Base-by-base conservation (phyloP, 1,284 basidiomycete genomes). In the Grifola frondosa region DNA sequence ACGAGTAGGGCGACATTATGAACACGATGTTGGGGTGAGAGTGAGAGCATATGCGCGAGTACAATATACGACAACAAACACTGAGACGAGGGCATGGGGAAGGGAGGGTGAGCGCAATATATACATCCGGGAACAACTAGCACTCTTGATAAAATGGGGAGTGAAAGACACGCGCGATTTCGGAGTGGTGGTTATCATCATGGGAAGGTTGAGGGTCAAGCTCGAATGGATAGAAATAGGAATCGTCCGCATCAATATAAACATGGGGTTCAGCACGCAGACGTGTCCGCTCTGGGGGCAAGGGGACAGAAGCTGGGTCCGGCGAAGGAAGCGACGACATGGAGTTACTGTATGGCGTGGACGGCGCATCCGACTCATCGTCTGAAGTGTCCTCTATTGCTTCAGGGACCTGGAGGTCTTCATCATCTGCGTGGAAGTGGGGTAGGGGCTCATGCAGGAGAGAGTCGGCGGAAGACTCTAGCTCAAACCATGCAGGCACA, bases 311-410 rank as follows among this genome's bases (percentile, higher is more conserved):
- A 48, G 75, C 69, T 31, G 75, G 67, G 57, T 80, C 74, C 29
- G 48, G 17, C 29, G 53, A 50, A 31, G 58, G 52, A 19, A 62
- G 41, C 17, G 82, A 81, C 11, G 63, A 58, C 36, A 59, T 61
- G 30, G 67, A 68, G 36, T 58, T 58, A 21, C 53, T 52, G 40
- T 58, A 66, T 33, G 79, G 81, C n/a, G 83, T 81, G 11, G 75
- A 75, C 16, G 73, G 75, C 11, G 76, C 67, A 50, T 89, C 86
- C 15, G 84, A 86, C 69, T 88, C 87, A 67, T 89, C 86, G 65
- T 88, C 86, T 33, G 86, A 89, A 35, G 75, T 78, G 64, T 89
- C 86, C 61, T 88, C 86, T 70, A 88, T 85, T 37, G 84, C 81
- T 58, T 88, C 87, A 38, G 84, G 85, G 30, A 88, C 77, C 23